Base-by-base conservation (phyloP, 768 basidiomycete genomes). In the Clitopilus hobsonii region DNA sequence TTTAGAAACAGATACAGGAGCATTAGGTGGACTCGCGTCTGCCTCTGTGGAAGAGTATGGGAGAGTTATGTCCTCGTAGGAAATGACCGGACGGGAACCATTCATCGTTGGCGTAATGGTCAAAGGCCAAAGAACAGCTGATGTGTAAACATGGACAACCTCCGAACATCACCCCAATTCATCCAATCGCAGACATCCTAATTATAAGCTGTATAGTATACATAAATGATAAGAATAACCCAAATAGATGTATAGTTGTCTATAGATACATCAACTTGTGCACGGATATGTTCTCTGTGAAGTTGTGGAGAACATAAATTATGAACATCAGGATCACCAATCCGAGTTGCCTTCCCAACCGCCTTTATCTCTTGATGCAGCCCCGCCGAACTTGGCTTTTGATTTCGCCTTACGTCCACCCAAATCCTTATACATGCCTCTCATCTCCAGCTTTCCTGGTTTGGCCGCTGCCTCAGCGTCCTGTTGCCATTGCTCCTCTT, bases 381-480 rank as follows among this genome's bases (percentile, higher is more conserved):
- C 65, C 55, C 81, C 81, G 5, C 88, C 90, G 38, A 91, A 73
- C 69, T 91, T 93, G 32, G 77, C 75, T 73, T 96, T 97, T 14
- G 67, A 72, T 63, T 80, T 82, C 2, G 85, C 75, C 71, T 95
- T 97, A 58, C 94, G 79, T 14, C 94, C 94, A 18, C 88, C 89
- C 8, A 95, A 72, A 54, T 91, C 88, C 72, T 95, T 95, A 74
- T 96, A 97, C 79, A 88, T 85, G 62, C 88, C 89, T 36, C 94
- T 81, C 88, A 94, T 92, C 69, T 94, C 91, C 2, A 83, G 56
- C 70, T 95, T 96, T 49, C 82, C 82, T 25, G 89, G 91, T 18
- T 71, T 75, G 18, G 75, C 72, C 8, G 72, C 61, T 0, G 70
- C 69, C 41, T 85, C 82, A 5, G 80, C 80, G 58, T 83, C 80